Conservation (phyloP, 257 asterid species). For the Capsicum baccatum region DNA sequence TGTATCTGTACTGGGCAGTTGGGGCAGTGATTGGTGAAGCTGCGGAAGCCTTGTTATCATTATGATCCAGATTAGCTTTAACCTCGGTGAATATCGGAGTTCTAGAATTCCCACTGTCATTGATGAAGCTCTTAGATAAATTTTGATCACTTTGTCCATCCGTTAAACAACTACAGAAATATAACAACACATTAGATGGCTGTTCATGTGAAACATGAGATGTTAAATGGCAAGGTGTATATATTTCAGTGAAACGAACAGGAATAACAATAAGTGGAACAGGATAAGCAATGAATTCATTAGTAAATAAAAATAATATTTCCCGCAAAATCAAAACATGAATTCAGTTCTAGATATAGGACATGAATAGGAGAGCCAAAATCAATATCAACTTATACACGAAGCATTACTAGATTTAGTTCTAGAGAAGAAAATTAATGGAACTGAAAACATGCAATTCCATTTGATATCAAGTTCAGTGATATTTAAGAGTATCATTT, state of each 20-base stretch:
- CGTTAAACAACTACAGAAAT: conserved; percentile 57
- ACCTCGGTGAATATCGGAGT: not conserved
- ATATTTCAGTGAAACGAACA: not conserved
- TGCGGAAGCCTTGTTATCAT: conserved; percentile 38
- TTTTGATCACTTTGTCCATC: conserved; percentile 48
- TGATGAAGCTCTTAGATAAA: conserved; percentile 41
- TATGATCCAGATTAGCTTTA: conserved; percentile 25
- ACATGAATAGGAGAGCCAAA: not conserved
- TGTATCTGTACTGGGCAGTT: conserved; percentile 42
- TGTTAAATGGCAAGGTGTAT: not conserved
- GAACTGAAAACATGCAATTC: conserved; percentile 1
- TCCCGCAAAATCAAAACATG: not conserved
- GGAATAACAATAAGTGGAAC: not conserved
- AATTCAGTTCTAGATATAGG: conserved; percentile 23
- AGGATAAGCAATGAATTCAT: not conserved
- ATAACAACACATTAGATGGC: not conserved
- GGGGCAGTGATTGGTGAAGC: conserved; percentile 49
- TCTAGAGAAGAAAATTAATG: not conserved
- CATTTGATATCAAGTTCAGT: conserved; percentile 14
- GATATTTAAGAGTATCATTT: not conserved
- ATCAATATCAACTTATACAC: not conserved
- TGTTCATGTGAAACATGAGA: not conserved
- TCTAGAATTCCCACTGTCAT: conserved; percentile 31
- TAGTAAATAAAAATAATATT: conserved; percentile 14
- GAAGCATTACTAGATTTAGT: not conserved